These are phyloP conservation scores for Talaromyces stipitatus DNA, from an alignment of 495 filamentous ascomycete genomes.

Conservation along the genomic window DNA sequence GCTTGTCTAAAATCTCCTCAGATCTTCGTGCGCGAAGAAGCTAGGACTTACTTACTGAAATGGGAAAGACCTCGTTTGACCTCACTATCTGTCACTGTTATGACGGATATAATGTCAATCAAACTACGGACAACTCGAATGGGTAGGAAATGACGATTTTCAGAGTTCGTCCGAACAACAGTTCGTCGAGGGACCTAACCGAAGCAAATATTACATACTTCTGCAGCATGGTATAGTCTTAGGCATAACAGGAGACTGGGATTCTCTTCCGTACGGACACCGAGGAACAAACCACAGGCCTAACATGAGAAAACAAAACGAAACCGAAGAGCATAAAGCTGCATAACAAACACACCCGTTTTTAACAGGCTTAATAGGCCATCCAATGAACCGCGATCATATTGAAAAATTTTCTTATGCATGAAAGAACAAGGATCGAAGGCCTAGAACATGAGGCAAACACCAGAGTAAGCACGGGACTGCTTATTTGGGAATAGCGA, in stretches of 20 bases:
- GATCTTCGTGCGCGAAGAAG: too few species aligned
- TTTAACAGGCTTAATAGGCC: neutral
- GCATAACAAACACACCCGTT: neutral
- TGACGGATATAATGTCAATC: neutral
- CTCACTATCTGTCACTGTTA: neutral
- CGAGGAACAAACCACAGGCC: neutral
- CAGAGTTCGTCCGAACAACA: neutral
- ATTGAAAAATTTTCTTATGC: neutral
- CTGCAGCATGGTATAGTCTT: too few species aligned
- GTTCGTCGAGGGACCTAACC: neutral
- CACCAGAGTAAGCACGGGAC: neutral
- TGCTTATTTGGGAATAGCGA: neutral
- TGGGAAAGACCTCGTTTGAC: neutral
- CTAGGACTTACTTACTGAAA: too few species aligned
- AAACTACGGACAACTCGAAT: neutral
- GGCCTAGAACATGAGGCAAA: neutral
- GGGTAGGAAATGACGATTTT: neutral
- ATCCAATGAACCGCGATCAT: neutral
- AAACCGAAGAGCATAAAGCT: neutral
- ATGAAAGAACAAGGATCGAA: neutral
- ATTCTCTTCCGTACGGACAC: too few species aligned
- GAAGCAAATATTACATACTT: too few species aligned
- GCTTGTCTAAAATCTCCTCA: too few species aligned
- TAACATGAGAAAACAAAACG: neutral
- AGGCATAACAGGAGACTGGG: too few species aligned